phyloP scores from a whole-genome alignment of 2,329 filamentous ascomycete genomes.

The Cladosporium sp. region DNA sequence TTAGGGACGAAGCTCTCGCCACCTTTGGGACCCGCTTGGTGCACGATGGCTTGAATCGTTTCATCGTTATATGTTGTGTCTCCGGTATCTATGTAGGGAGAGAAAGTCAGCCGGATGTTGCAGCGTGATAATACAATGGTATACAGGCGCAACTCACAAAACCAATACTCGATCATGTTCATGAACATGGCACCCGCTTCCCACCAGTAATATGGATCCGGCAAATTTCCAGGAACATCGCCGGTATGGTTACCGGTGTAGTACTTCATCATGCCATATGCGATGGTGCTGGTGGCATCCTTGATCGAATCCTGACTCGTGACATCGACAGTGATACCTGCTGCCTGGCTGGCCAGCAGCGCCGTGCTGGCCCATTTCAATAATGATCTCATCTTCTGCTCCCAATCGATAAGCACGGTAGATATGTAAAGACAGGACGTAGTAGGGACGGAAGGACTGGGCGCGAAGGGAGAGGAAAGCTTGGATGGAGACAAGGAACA shows the following conservation, averaged over 20 bases:
- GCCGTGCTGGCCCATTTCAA: constrained; percentile 13
- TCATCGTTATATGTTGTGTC: constrained; percentile 60
- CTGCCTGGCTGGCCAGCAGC: constrained; percentile 14
- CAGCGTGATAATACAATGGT: neutral
- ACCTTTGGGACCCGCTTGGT: constrained; percentile 55
- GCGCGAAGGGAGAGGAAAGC: constrained; percentile 6
- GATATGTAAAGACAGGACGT: constrained; percentile 15
- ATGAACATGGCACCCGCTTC: constrained; percentile 61
- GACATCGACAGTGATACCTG: constrained; percentile 2
- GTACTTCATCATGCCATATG: constrained; percentile 49
- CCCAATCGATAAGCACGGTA: neutral
- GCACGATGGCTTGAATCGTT: constrained; percentile 53
- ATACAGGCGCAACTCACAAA: constrained; percentile 42
- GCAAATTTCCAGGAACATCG: constrained; percentile 53
- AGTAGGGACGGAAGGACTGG: neutral
- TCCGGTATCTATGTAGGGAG: constrained; percentile 50
- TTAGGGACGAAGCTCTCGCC: constrained; percentile 55
- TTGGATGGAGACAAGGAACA: constrained; percentile 11
- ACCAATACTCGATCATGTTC: constrained; percentile 66
- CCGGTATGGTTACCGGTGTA: constrained; percentile 52
- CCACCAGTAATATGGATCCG: constrained; percentile 71
- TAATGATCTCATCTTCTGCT: neutral
- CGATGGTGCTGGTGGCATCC: constrained; percentile 38
- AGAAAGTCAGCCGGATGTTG: neutral
- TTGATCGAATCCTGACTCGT: constrained; percentile 37